Evolutionary conservation across 208 protist species (phyloP).

Genomic region (Trypanosoma platydactyli): DNA sequence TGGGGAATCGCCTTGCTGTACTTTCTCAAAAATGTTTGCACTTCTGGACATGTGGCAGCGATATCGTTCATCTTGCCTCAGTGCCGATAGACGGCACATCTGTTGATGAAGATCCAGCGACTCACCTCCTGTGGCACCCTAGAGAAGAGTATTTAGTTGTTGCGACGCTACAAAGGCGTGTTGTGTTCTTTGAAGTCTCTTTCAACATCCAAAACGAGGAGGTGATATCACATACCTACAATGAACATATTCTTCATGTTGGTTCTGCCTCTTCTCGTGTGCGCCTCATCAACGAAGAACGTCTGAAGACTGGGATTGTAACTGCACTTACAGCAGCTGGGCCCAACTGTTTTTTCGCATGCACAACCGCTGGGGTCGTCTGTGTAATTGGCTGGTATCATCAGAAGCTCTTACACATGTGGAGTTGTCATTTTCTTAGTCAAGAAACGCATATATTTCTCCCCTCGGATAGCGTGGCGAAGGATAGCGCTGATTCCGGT

Average conservation of each 20-base stretch:
- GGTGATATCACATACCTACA: neutral
- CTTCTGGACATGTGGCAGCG: conserved; percentile 45
- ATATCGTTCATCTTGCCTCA: conserved; percentile 44
- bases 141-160: conserved; percentile 49
- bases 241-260: conserved; percentile 15
- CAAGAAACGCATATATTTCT: conserved; percentile 5
- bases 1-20: conserved; percentile 40
- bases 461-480: neutral
- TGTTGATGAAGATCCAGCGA: conserved; percentile 46
- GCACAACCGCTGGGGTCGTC: conserved; percentile 60
- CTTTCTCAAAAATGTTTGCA: conserved; percentile 59
- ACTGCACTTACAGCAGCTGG: conserved; percentile 38
- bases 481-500: neutral
- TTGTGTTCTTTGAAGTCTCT: conserved; percentile 53
- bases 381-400: conserved; percentile 62
- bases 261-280: conserved; percentile 40
- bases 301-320: conserved; percentile 45
- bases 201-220: conserved; percentile 18
- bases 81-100: conserved; percentile 36
- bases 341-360: conserved; percentile 54
- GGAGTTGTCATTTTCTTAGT: conserved; percentile 32
- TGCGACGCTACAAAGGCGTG: conserved; percentile 38
- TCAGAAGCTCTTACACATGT: conserved; percentile 50
- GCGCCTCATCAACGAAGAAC: conserved; percentile 36
- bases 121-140: conserved; percentile 66